Evolutionary conservation across 768 basidiomycete species (phyloP), one percentile per base, ranked within the genome.

Genomic region (Chiua virens): DNA sequence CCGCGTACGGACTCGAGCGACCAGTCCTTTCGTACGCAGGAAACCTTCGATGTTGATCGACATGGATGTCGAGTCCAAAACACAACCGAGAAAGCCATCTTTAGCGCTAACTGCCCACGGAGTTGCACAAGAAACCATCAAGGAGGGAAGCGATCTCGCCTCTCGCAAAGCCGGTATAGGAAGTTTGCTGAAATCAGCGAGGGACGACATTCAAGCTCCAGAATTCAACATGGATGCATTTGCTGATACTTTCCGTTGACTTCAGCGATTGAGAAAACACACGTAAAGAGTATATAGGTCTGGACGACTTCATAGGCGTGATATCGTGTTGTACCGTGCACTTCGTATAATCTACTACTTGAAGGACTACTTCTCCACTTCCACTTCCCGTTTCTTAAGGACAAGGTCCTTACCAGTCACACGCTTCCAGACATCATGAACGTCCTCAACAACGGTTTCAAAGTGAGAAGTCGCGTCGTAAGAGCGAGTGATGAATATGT

Each of bases 381-480:
- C 85, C 30, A 79, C 78, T 52, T 92, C 92, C 40, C 89, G 81
- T 75, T 94, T 92, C 85, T 90, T 93, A 61, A 96, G 80, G 48
- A 86, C 89, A 46, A 96, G 79, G 44, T 87, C 83, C 43, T 75
- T 75, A 44, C 89, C 92, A 4, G 79, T 77, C 47, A 96, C 84
- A 48, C 95, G 80, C 76, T 87, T 85, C 92, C 93, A 99, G 37
- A 98, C 92, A 70, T 98, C 90, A 54, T 89, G 87, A 34, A 99
- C 97, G 53, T 99, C 96, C 45, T 98, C 93, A 22, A 96, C 92
- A 42, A 98, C 95, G 23, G 92, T 97, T 79, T 99, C 97, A 69
- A 99, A 98, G 75, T 99, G 97, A 25, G 92, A 94, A 11, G 97
- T 98, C 8, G 97, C 96, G 67, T 99, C 97, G 73, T 98, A 99